A percentile compares a stretch with the other conserved stretches of the same genome.
phyloP scores from a whole-genome alignment of 2,329 filamentous ascomycete species.

The Thielaviopsis populi region DNA sequence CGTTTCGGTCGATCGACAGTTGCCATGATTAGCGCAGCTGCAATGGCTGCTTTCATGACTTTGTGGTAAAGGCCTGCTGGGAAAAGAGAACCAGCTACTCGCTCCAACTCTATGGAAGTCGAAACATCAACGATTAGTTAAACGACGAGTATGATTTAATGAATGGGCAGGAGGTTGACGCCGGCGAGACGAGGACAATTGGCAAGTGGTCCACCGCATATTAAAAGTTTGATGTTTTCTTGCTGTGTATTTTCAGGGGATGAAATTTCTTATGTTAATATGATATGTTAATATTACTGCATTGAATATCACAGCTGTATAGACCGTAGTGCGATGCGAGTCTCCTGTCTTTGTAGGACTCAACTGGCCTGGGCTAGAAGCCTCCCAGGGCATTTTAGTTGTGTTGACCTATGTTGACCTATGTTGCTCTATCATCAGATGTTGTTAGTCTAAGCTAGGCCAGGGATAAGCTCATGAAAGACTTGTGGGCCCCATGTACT shows the following conservation, averaged over 20 bases:
- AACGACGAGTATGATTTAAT: conserved; percentile 6
- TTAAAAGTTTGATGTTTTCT: conserved; percentile 8
- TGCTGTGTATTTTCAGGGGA: conserved; percentile 5
- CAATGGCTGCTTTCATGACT: neutral
- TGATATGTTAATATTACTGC: conserved; percentile 4
- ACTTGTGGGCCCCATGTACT: too few species aligned
- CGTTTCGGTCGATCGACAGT: neutral
- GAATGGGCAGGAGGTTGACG: neutral
- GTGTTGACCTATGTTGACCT: too few species aligned
- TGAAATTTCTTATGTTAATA: conserved; percentile 9
- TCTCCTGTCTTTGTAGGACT: neutral
- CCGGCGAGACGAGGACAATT: neutral
- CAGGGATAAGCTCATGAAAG: too few species aligned
- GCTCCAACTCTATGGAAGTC: neutral
- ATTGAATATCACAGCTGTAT: neutral
- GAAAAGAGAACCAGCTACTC: neutral
- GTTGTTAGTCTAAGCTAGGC: too few species aligned
- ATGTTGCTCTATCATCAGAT: too few species aligned
- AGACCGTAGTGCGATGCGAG: neutral
- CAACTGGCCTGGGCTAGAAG: too few species aligned
- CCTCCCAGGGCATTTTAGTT: too few species aligned
- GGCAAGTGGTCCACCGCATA: neutral
- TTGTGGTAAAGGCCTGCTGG: neutral
- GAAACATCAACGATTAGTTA: neutral
- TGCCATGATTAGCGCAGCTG: neutral